Evolutionary conservation across 495 filamentous ascomycete genomes (phyloP), one percentile per base, ranked within the genome.

Genomic region (Hyaloscypha bicolor): DNA sequence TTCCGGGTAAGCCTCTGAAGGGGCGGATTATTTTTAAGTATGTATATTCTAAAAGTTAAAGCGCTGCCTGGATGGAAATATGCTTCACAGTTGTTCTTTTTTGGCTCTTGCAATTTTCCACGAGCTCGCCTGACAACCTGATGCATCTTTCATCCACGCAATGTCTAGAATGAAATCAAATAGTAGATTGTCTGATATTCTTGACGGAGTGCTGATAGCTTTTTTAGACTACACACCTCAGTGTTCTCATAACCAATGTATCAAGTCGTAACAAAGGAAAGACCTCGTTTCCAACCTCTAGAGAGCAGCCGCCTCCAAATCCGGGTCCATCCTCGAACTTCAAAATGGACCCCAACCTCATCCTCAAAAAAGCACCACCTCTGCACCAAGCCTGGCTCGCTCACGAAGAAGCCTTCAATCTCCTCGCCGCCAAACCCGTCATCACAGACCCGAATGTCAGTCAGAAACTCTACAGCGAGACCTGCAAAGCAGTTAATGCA

Each of bases 401-500:
- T 33, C 66, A 72, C 55, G 70, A 72, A 51, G 9, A 65, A 60
- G 51, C 62, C 12, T 62, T 62, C 9, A 33, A 52, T 30, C 66
- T 71, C n/a, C 59, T 68, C 16, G 2, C 31, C 22, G 52, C 60
- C 21, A 33, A 62, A 30, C 53, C 62, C 6, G 31, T 45, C 12
- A 52, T 61, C 37, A 63, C 60, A 60, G 55, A 60, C 21, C 16
- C 60, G 2, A 31, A 22, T 25, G 53, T 29, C 4, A 57, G 51
- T 5, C 70, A 69, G 42, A 8, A 61, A 14, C 33, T 11, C 31
- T 72, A 72, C 39, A 66, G 70, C 51, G 16, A 63, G 4, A n/a
- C 62, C 6, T 69, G 66, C 48, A 72, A 67, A 64, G 39, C 19
- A 25, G 42, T 63, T 29, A 72, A 72, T 45, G 57, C 59, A 11